Evolutionary conservation across 2,329 filamentous ascomycete species (phyloP).

Genomic region (Epichloe gansuensis): DNA sequence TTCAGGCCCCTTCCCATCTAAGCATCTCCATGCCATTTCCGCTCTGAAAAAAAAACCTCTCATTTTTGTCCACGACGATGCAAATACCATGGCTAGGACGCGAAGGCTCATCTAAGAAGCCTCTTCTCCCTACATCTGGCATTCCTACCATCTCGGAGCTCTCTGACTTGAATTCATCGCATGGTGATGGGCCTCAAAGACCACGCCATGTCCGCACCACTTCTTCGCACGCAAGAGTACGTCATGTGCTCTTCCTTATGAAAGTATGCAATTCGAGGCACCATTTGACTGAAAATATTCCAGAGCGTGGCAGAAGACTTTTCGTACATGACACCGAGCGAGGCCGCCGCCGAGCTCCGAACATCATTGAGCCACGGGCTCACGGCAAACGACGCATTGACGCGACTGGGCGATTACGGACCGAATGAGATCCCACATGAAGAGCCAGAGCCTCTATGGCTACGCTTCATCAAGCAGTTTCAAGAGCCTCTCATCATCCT

Average conservation of each 20-base stretch:
- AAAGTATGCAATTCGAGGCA: not conserved
- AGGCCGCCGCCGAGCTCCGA: slow-evolving; percentile 63
- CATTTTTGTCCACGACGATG: slow-evolving; percentile 18
- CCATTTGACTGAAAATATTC: not conserved
- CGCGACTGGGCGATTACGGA: slow-evolving; percentile 67
- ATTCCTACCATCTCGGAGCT: slow-evolving; percentile 21
- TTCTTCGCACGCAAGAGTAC: slow-evolving; percentile 43
- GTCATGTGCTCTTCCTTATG: slow-evolving; percentile 7
- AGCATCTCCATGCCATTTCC: slow-evolving; percentile 5
- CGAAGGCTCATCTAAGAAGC: slow-evolving; percentile 18
- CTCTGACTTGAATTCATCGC: slow-evolving; percentile 10
- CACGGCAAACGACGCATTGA: slow-evolving; percentile 65
- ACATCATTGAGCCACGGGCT: slow-evolving; percentile 79
- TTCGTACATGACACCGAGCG: slow-evolving; percentile 57
- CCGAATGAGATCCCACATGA: slow-evolving; percentile 93
- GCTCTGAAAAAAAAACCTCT: slow-evolving; percentile 4
- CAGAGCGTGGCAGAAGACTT: slow-evolving; percentile 47
- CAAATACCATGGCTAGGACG: slow-evolving; percentile 25
- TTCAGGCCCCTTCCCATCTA: slow-evolving; percentile 9
- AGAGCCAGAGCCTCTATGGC: slow-evolving; percentile 83
- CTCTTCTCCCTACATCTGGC: slow-evolving; percentile 22
- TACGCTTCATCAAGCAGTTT: slow-evolving; percentile 92
- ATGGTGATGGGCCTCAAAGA: slow-evolving; percentile 16
- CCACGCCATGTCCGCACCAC: slow-evolving; percentile 33
- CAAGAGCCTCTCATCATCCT: slow-evolving; percentile 89